Base-by-base conservation (phyloP, 306 rosid species). In the Fagus crenata region DNA sequence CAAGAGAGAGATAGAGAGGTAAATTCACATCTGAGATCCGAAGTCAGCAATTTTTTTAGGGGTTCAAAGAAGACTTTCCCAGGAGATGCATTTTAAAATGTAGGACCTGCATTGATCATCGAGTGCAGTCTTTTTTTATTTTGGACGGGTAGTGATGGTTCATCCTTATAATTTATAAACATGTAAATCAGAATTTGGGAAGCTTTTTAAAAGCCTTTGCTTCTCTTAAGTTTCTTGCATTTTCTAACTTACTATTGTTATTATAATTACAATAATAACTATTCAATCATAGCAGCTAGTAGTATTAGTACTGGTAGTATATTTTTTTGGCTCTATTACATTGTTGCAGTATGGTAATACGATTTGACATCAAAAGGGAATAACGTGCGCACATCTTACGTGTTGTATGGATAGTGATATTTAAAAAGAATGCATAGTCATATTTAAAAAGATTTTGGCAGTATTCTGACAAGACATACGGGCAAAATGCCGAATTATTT, bases 161-260 rank as follows among this genome's bases (percentile, higher is more conserved):
- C 28, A 43, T 42, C 59, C 67, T 5, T 54, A 76, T 82, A 53
- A 72, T 60, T 5, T 54, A 76, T 82, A 53, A 72, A 82, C 14
- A 40, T 86, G 90, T 86, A 86, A 82, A 88, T 81, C 82, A 72
- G 64, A 81, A 64, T 49, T 37, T 69, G 75, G 83, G 49, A 73
- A 70, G 54, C 54, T 63, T 70, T 81, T 31, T 33, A 9, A 56
- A 71, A 56, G 58, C 46, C 78, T 54, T 69, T 51, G 54, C 69
- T 75, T 67, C 22, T 15, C 4, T 2, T 39, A 75, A 58, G 73
- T 72, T 75, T 42, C 60, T 31, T 59, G 37, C n/a, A 69, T 36
- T 82, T 82, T 74, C 37, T 39, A 65, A 67, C 51, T 76, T 18
- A 22, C 11, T 6, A 65, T 67, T 67, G 35, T 39, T 55, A 37